Conservation (phyloP, 2,329 filamentous ascomycete species). For the Neurospora sp. region DNA sequence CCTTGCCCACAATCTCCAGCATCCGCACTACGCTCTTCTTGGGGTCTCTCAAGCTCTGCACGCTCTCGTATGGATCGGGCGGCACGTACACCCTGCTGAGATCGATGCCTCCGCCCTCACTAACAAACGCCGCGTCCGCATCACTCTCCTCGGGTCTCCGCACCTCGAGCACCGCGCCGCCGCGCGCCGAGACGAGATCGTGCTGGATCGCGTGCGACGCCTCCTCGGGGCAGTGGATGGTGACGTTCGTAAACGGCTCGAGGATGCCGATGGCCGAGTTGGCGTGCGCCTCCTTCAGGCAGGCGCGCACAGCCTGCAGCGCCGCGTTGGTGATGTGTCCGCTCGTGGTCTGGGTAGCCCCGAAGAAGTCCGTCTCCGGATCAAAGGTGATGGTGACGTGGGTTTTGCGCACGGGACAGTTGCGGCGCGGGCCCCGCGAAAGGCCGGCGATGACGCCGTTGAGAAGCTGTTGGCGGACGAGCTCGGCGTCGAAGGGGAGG, state of each 20-base stretch:
- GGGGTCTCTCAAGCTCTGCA: constrained; percentile 43
- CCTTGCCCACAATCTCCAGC: constrained; percentile 68
- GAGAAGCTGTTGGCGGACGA: constrained; percentile 50
- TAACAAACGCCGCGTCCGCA: constrained; percentile 12
- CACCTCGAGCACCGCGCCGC: constrained; percentile 67
- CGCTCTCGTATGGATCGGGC: constrained; percentile 65
- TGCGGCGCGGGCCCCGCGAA: constrained; percentile 71
- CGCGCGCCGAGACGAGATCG: constrained; percentile 65
- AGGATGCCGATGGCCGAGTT: constrained; percentile 56
- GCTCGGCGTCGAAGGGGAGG: constrained; percentile 40
- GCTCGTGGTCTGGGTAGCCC: constrained; percentile 60
- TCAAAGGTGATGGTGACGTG: constrained; percentile 63
- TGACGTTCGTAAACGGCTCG: constrained; percentile 88
- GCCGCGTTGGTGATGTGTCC: constrained; percentile 56
- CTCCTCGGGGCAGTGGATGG: constrained; percentile 76
- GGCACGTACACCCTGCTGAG: constrained; percentile 73
- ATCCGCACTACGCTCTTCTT: constrained; percentile 39
- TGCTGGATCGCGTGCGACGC: constrained; percentile 74
- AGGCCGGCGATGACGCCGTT: constrained; percentile 79
- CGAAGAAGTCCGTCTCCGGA: constrained; percentile 54
- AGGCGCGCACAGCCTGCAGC: constrained; percentile 54
- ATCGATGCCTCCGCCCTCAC: constrained; percentile 44
- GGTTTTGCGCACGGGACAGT: constrained; percentile 70
- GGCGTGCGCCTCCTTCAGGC: constrained; percentile 53
- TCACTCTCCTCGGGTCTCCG: constrained; percentile 37